Evolutionary conservation across 2,329 filamentous ascomycete species (phyloP).

Genomic region (Tolypocladium ophioglossoides): DNA sequence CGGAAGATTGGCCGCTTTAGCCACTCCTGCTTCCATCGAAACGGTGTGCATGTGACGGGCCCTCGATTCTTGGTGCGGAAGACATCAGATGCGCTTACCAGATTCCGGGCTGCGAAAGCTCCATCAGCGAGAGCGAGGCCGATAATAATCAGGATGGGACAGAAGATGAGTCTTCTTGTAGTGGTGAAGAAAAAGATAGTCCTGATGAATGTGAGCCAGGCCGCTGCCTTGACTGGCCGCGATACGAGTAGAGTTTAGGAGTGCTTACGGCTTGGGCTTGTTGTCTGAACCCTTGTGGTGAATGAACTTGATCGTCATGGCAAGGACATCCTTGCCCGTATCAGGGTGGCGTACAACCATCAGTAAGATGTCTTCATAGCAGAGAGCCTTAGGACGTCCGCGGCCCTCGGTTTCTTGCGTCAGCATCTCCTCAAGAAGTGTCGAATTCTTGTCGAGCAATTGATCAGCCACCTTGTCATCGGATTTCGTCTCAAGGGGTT

Average conservation of each 20-base stretch:
- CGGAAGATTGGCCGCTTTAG: too few species aligned
- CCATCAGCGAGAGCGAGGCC: too few species aligned
- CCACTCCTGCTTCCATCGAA: too few species aligned
- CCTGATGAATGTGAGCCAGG: constrained; percentile 6
- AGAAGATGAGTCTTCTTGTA: constrained; percentile 15
- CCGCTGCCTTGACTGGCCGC: too few species aligned
- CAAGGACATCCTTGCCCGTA: constrained; percentile 9
- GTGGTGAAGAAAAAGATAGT: constrained; percentile 18
- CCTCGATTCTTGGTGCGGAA: too few species aligned
- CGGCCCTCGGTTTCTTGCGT: constrained; percentile 1
- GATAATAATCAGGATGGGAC: constrained; percentile 8
- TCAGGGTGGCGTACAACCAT: constrained; percentile 15
- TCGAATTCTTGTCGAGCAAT: constrained; percentile 9
- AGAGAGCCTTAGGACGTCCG: constrained; percentile 16
- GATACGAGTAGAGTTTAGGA: not conserved
- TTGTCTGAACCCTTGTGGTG: constrained; percentile 18
- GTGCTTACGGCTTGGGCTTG: constrained; percentile 16
- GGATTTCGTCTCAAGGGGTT: not conserved
- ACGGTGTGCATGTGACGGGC: too few species aligned
- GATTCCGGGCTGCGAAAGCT: too few species aligned
- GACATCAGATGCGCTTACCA: too few species aligned
- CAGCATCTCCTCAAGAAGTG: constrained; percentile 12
- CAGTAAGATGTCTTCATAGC: constrained; percentile 19
- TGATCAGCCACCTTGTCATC: constrained; percentile 5
- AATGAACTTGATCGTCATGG: constrained; percentile 19